phyloP scores from a whole-genome alignment of 1,284 basidiomycete genomes.

The Stygiomarasmius scandens region DNA sequence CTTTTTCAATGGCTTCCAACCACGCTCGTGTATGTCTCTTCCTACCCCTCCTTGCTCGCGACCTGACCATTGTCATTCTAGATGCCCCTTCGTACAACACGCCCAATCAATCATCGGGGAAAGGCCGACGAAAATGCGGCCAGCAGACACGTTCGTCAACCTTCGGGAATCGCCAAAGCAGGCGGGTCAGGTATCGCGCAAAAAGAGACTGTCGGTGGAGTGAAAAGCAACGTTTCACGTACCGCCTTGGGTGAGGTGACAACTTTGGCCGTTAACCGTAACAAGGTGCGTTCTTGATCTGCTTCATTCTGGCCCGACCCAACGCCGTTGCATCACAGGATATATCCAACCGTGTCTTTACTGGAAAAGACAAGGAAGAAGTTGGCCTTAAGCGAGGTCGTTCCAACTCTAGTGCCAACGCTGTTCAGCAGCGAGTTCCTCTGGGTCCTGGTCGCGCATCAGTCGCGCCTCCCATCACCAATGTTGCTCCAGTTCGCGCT shows the following conservation, averaged over 20 bases:
- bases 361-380: conserved; percentile 51
- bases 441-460: conserved; percentile 57
- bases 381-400: conserved; percentile 64
- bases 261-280: conserved; percentile 70
- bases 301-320: conserved; percentile 8
- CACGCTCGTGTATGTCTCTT: conserved; percentile 52
- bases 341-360: conserved; percentile 39
- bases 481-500: conserved; percentile 24
- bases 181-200: conserved; percentile 48
- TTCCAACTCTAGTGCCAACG: conserved; percentile 59
- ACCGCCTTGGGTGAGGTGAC: conserved; percentile 75
- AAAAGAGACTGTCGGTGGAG: conserved; percentile 43
- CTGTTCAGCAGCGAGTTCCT: conserved; percentile 67
- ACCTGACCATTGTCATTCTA: conserved; percentile 9
- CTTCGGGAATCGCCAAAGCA: conserved; percentile 47
- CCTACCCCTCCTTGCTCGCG: conserved; percentile 9
- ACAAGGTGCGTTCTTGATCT: conserved; percentile 46
- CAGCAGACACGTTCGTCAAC: conserved; percentile 62
- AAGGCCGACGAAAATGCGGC: conserved; percentile 78
- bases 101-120: conserved; percentile 46
- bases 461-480: conserved; percentile 29
- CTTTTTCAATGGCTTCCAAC: conserved; percentile 56
- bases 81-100: conserved; percentile 17
- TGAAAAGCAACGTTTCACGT: conserved; percentile 51
- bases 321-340: conserved; percentile 35